Conservation (phyloP, 768 basidiomycete species). For the Strobilomyces dryophilus region DNA sequence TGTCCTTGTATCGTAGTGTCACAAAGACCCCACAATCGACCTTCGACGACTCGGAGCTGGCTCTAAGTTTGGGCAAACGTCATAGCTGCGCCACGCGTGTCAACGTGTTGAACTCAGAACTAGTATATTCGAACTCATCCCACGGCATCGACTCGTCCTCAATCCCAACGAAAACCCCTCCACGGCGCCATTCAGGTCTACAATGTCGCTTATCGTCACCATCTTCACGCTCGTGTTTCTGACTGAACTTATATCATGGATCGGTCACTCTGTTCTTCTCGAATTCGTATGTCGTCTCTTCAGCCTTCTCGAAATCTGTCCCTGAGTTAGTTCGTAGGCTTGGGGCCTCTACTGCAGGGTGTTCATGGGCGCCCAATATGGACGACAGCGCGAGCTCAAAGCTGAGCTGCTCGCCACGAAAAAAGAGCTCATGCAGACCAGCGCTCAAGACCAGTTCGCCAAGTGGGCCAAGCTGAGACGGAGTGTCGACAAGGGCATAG, state of each 20-base stretch:
- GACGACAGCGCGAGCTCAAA: constrained; percentile 70
- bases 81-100: neutral
- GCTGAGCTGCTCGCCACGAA: constrained; percentile 75
- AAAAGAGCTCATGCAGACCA: constrained; percentile 82
- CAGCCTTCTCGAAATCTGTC: neutral
- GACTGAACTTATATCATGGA: constrained; percentile 83
- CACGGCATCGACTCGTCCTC: neutral
- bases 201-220: constrained; percentile 76
- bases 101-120: constrained; percentile 15
- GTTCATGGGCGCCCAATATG: constrained; percentile 52
- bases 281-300: constrained; percentile 58
- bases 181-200: constrained; percentile 5
- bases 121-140: neutral
- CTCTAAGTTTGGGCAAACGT: too few species aligned
- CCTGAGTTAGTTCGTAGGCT: constrained; percentile 41
- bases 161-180: neutral
- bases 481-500: constrained; percentile 86
- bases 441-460: constrained; percentile 95
- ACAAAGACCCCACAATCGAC: too few species aligned
- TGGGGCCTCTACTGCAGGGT: constrained; percentile 68
- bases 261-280: constrained; percentile 80
- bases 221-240: constrained; percentile 81
- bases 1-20: too few species aligned
- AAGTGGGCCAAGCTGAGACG: constrained; percentile 95
- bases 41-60: too few species aligned